Evolutionary conservation across 2,329 filamentous ascomycete species (phyloP).

Genomic region (Alternaria metachromatica): DNA sequence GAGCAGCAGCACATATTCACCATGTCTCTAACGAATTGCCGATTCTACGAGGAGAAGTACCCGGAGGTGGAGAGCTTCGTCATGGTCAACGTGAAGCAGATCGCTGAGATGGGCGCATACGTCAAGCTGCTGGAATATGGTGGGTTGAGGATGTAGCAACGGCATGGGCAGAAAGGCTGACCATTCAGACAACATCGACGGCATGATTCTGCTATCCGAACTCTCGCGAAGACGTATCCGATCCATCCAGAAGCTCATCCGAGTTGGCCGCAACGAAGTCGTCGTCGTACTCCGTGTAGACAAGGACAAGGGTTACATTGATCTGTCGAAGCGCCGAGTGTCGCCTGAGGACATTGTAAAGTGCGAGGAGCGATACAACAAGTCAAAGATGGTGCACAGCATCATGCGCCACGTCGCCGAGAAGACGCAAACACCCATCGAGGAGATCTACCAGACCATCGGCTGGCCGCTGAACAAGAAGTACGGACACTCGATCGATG

Average conservation of each 20-base stretch:
- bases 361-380: constrained; percentile 99
- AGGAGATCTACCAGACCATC: constrained; percentile 91
- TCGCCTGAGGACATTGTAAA: constrained; percentile 97
- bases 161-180: constrained; percentile 7
- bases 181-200: constrained; percentile 86
- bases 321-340: constrained; percentile 97
- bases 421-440: constrained; percentile 93
- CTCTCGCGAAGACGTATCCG: constrained; percentile 97
- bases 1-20: constrained; percentile 49
- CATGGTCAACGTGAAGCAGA: constrained; percentile 99
- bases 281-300: constrained; percentile 98
- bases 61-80: constrained; percentile 99
- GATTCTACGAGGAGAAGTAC: constrained; percentile 97
- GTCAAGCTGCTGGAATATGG: constrained; percentile 97
- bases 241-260: constrained; percentile 98
- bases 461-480: constrained; percentile 98
- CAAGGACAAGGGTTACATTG: constrained; percentile 99
- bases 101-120: constrained; percentile 99
- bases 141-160: constrained; percentile 13
- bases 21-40: constrained; percentile 96
- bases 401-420: constrained; percentile 99
- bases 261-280: constrained; percentile 96
- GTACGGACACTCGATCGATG: constrained; percentile 94
- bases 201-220: constrained; percentile 99
- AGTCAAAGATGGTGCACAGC: constrained; percentile 98